phyloP scores from a whole-genome alignment of 2,329 filamentous ascomycete genomes.

The Nakataea oryzae region DNA sequence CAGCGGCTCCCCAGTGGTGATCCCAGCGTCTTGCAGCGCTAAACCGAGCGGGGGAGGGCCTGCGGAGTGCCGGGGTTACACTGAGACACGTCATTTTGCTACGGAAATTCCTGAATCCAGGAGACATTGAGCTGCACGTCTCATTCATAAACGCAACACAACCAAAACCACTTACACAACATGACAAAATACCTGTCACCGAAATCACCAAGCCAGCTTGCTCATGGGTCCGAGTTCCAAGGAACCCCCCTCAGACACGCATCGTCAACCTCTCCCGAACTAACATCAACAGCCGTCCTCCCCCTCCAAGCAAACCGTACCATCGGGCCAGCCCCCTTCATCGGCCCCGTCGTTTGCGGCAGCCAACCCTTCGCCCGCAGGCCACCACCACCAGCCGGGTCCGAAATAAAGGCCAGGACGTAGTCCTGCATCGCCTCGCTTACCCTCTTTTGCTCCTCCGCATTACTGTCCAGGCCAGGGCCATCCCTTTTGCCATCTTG shows the following conservation, averaged over 20 bases:
- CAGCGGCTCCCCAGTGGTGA: background rate
- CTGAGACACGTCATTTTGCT: too few relatives aligned
- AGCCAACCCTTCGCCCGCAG: slow-evolving; percentile 12
- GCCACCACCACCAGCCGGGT: slow-evolving; percentile 12
- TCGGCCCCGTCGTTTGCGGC: slow-evolving; percentile 7
- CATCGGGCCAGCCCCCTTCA: slow-evolving; percentile 1
- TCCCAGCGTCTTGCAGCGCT: background rate
- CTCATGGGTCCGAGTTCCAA: slow-evolving; percentile 4
- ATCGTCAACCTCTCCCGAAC: slow-evolving; percentile 6
- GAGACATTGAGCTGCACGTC: too few relatives aligned
- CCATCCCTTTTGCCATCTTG: background rate
- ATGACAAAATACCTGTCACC: background rate
- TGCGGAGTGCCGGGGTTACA: background rate
- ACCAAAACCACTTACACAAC: too few relatives aligned
- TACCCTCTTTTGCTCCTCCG: slow-evolving; percentile 9
- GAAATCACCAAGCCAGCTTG: background rate
- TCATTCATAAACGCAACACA: too few relatives aligned
- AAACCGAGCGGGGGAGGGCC: background rate
- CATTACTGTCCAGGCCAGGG: background rate
- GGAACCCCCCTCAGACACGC: slow-evolving; percentile 2
- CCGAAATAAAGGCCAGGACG: slow-evolving; percentile 12
- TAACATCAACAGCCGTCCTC: slow-evolving; percentile 1
- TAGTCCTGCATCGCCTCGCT: slow-evolving; percentile 15
- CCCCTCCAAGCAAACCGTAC: slow-evolving; percentile 6
- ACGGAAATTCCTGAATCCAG: too few relatives aligned